phyloP scores from a whole-genome alignment of 306 rosid genomes.

The Abrus pulchellus region DNA sequence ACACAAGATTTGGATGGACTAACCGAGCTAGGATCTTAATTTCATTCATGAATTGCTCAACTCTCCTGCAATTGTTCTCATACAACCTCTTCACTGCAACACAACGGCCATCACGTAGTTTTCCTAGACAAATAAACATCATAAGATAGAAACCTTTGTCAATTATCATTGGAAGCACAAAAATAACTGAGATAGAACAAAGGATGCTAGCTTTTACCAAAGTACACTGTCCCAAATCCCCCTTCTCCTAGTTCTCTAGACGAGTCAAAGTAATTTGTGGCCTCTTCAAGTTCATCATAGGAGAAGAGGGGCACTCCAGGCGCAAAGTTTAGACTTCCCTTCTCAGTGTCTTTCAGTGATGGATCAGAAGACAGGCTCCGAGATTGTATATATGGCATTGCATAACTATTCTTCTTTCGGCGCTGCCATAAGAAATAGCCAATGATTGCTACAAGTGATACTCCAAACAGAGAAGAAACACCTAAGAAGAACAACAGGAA shows the following conservation, averaged over 20 bases:
- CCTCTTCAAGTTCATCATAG: slow-evolving; percentile 75
- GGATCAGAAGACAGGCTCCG: slow-evolving; percentile 55
- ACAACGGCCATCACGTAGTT: slow-evolving; percentile 72
- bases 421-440: slow-evolving; percentile 26
- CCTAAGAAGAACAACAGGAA: slow-evolving; percentile 46
- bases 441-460: not conserved
- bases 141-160: slow-evolving; percentile 25
- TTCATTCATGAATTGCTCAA: slow-evolving; percentile 88
- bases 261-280: slow-evolving; percentile 70
- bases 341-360: slow-evolving; percentile 58
- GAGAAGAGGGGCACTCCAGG: slow-evolving; percentile 62
- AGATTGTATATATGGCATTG: slow-evolving; percentile 47
- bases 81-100: slow-evolving; percentile 89
- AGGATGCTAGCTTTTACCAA: slow-evolving; percentile 56
- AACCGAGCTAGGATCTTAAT: slow-evolving; percentile 62
- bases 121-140: slow-evolving; percentile 54
- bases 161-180: slow-evolving; percentile 6
- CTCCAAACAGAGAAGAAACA: not conserved
- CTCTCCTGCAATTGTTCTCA: slow-evolving; percentile 81
- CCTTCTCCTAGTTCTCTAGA: slow-evolving; percentile 86
- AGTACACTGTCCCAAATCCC: slow-evolving; percentile 86
- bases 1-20: slow-evolving; percentile 77
- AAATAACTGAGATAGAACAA: not conserved
- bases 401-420: slow-evolving; percentile 43
- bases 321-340: slow-evolving; percentile 58